A percentile compares a stretch with the other conserved stretches of the same genome.
phyloP scores from a whole-genome alignment of 495 filamentous ascomycete genomes.

The Physcia stellaris region DNA sequence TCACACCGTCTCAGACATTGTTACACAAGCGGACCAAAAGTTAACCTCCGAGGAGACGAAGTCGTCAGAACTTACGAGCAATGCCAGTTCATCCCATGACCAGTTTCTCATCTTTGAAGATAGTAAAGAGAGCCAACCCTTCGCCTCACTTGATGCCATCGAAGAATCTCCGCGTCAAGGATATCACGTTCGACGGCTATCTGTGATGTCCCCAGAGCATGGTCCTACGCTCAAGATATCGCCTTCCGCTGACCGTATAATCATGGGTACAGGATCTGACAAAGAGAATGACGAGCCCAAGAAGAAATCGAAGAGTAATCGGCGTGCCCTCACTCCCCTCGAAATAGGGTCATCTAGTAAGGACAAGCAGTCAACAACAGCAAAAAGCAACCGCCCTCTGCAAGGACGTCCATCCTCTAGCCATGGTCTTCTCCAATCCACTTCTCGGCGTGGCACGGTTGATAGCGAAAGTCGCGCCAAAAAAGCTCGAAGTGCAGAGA shows the following conservation, averaged over 20 bases:
- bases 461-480: conserved; percentile 6
- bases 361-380: too few relatives aligned
- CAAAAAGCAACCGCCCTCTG: too few relatives aligned
- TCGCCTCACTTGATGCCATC: conserved; percentile 14
- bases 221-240: conserved; percentile 24
- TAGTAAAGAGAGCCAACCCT: too few relatives aligned
- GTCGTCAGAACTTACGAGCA: too few relatives aligned
- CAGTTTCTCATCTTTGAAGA: too few relatives aligned
- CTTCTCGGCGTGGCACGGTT: conserved; percentile 1
- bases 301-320: conserved; percentile 7
- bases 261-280: conserved; percentile 19
- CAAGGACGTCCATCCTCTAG: conserved; percentile 13
- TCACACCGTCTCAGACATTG: not conserved
- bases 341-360: too few relatives aligned
- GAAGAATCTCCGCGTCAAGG: conserved; percentile 15
- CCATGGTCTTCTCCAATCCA: conserved; percentile 3
- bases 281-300: conserved; percentile 8
- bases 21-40: not conserved
- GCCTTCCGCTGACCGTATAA: conserved; percentile 21
- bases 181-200: conserved; percentile 15
- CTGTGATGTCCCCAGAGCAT: conserved; percentile 7
- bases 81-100: too few relatives aligned
- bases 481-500: conserved; percentile 10
- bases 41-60: not conserved
- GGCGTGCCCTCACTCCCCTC: too few relatives aligned